These are phyloP conservation scores for Pleurotus eryngii DNA, from an alignment of 768 basidiomycete genomes.

Conservation along the genomic window DNA sequence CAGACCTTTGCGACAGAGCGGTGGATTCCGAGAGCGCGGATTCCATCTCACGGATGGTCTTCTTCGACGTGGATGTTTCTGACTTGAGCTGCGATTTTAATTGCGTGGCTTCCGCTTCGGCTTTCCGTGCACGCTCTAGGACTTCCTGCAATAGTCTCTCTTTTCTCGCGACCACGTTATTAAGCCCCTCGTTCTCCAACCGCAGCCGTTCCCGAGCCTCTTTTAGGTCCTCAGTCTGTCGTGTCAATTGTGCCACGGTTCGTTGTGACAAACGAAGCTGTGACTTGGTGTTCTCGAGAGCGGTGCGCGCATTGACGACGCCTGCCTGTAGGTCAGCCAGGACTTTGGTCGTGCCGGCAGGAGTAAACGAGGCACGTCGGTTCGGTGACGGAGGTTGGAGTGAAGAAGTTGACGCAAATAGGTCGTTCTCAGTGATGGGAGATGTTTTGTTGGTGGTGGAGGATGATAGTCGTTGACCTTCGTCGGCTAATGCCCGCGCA, in stretches of 20 bases:
- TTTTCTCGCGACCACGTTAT: constrained; percentile 85
- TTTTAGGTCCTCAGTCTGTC: constrained; percentile 86
- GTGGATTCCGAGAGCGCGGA: constrained; percentile 68
- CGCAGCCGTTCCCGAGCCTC: constrained; percentile 80
- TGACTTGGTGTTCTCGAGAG: constrained; percentile 81
- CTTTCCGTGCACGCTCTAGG: constrained; percentile 81
- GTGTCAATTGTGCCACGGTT: constrained; percentile 77
- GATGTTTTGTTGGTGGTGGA: constrained; percentile 20
- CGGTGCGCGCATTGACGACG: constrained; percentile 72
- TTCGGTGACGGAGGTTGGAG: constrained; percentile 53
- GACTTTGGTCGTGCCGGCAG: constrained; percentile 83
- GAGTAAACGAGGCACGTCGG: constrained; percentile 58
- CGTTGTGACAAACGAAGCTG: constrained; percentile 81
- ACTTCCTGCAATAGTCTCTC: constrained; percentile 86
- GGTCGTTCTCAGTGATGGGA: constrained; percentile 23
- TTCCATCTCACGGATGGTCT: constrained; percentile 80
- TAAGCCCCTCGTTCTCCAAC: constrained; percentile 83
- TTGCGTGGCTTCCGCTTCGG: constrained; percentile 69
- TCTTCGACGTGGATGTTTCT: constrained; percentile 71
- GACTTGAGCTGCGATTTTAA: constrained; percentile 72
- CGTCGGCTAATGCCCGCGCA: constrained; percentile 80
- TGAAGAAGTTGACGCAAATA: constrained; percentile 25
- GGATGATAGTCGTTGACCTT: constrained; percentile 44
- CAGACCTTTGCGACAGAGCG: constrained; percentile 72
- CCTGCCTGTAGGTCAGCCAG: constrained; percentile 85